Conservation (phyloP, 805 yeast genomes). For the Saccharomycopsis babjevae region DNA sequence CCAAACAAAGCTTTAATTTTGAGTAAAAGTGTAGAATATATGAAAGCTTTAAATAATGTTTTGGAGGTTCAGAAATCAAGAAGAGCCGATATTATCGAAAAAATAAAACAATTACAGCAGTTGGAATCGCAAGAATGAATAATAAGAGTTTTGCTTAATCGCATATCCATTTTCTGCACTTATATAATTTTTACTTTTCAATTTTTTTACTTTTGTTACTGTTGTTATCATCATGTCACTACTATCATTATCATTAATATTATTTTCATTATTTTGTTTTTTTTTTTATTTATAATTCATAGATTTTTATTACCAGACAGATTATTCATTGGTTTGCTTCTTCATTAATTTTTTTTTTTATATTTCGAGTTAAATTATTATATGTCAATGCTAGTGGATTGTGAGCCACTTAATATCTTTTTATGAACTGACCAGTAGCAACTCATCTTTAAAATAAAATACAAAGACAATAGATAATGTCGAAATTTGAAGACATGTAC, state of each 20-base stretch:
- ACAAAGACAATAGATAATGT: too few species aligned
- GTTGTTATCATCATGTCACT: neutral
- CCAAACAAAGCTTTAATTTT: slow-evolving; percentile 79
- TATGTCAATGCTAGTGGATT: too few species aligned
- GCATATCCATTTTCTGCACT: too few species aligned
- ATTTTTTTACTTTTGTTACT: too few species aligned
- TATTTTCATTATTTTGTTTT: neutral
- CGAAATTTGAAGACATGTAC: too few species aligned
- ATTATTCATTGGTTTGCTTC: neutral
- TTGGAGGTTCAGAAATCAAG: slow-evolving; percentile 45
- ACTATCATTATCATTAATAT: too few species aligned
- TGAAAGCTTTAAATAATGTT: slow-evolving; percentile 53
- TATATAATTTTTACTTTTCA: too few species aligned
- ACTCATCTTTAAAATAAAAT: too few species aligned
- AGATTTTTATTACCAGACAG: neutral
- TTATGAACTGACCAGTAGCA: too few species aligned
- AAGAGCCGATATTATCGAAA: slow-evolving; percentile 30
- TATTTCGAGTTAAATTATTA: neutral
- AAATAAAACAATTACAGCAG: slow-evolving; percentile 27
- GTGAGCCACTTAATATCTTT: too few species aligned
- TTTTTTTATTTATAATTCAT: neutral
- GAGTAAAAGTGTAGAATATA: slow-evolving; percentile 71
- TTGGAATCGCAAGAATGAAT: neutral
- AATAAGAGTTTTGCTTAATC: neutral
- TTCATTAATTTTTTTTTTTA: neutral